These are phyloP conservation scores for Primulina eburnea DNA, from an alignment of 257 asterid species.

Conservation along the genomic window DNA sequence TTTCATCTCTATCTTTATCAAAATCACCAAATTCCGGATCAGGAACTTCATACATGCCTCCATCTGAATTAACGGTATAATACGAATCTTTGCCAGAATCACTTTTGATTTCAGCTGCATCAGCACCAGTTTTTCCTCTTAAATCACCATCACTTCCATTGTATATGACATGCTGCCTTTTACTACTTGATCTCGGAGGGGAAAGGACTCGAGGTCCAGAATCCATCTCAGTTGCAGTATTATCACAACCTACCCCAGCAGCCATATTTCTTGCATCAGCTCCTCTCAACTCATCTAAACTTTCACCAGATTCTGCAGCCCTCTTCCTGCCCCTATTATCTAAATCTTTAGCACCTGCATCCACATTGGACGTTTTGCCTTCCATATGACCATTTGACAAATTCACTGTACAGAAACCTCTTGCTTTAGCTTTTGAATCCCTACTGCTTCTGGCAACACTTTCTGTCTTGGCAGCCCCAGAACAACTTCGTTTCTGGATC, in stretches of 20 bases:
- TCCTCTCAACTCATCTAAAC: conserved; percentile 23
- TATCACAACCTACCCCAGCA: conserved; percentile 27
- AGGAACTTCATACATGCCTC: conserved; percentile 24
- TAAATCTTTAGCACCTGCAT: conserved; percentile 19
- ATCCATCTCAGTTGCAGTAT: conserved; percentile 26
- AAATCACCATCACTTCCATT: conserved; percentile 46
- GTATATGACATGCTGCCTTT: conserved; percentile 50
- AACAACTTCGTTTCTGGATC: conserved; percentile 17
- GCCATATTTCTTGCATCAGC: conserved; percentile 30
- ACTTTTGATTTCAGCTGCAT: conserved; percentile 22
- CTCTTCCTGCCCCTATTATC: conserved; percentile 35
- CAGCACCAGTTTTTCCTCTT: conserved; percentile 26
- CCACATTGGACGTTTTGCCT: conserved; percentile 16
- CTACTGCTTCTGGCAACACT: conserved; percentile 20
- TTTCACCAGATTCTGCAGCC: conserved; percentile 34
- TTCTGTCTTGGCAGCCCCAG: conserved; percentile 19
- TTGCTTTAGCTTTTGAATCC: conserved; percentile 25
- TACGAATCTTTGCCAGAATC: conserved; percentile 26
- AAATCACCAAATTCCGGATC: conserved; percentile 62
- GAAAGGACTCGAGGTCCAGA: conserved; percentile 23
- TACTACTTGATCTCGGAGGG: conserved; percentile 50
- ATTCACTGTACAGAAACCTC: conserved; percentile 7
- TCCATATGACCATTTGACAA: conserved; percentile 23
- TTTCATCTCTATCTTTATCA: conserved; percentile 36
- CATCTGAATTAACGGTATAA: conserved; percentile 10